These are phyloP conservation scores for Lentinus brumalis DNA, from an alignment of 768 basidiomycete genomes.

Conservation along the genomic window DNA sequence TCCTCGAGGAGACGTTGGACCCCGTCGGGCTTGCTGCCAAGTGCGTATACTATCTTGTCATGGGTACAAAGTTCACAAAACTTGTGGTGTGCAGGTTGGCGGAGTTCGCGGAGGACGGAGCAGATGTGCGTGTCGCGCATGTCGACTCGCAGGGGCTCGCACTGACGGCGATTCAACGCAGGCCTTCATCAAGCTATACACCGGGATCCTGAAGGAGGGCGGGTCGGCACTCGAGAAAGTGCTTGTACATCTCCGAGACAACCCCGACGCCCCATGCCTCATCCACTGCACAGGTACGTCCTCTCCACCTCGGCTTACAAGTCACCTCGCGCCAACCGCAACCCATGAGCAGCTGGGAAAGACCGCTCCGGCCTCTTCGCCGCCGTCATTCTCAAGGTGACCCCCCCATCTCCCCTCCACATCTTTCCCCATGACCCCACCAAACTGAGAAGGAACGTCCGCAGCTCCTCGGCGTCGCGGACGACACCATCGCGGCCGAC, in stretches of 20 bases:
- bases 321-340: neutral
- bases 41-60: neutral
- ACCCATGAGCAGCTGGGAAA: constrained; percentile 39
- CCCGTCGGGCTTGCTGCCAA: constrained; percentile 22
- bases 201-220: constrained; percentile 35
- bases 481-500: constrained; percentile 42
- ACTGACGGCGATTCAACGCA: constrained; percentile 12
- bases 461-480: constrained; percentile 42
- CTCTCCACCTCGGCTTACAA: neutral
- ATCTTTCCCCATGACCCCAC: too few species aligned
- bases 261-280: constrained; percentile 41
- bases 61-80: too few species aligned
- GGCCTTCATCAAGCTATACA: constrained; percentile 36
- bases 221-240: constrained; percentile 36
- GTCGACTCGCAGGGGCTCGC: neutral
- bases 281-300: constrained; percentile 46
- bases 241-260: constrained; percentile 40
- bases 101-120: constrained; percentile 29
- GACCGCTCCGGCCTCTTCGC: constrained; percentile 45
- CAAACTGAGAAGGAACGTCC: too few species aligned
- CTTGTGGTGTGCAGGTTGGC: constrained; percentile 31
- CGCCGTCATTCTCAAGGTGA: constrained; percentile 39
- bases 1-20: constrained; percentile 30
- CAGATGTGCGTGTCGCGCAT: constrained; percentile 29
- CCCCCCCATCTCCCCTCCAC: neutral